Conservation (phyloP, 2,329 filamentous ascomycete genomes). For the Colletotrichum tropicale region DNA sequence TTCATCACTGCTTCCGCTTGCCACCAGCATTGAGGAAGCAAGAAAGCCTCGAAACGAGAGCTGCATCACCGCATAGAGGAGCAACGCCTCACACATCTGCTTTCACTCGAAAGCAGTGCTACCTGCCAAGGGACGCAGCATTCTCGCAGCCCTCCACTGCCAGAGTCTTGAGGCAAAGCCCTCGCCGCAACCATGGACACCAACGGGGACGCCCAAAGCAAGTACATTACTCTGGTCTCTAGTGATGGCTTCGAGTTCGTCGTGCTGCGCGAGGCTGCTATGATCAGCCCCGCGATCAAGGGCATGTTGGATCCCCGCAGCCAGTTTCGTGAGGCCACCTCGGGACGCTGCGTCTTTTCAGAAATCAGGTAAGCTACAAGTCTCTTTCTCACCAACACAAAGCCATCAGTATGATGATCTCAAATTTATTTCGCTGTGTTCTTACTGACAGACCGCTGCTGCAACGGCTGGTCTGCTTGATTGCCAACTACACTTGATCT, state of each 20-base stretch:
- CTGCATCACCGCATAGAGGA: background rate
- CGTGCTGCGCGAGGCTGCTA: conserved; percentile 72
- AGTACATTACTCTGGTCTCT: conserved; percentile 80
- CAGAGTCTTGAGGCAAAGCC: background rate
- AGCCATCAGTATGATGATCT: conserved; percentile 21
- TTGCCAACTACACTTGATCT: conserved; percentile 69
- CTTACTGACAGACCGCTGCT: conserved; percentile 50
- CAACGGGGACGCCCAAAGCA: conserved; percentile 41
- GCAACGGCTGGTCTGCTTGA: conserved; percentile 50
- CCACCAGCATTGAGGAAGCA: background rate
- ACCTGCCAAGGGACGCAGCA: background rate
- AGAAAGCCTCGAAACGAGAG: background rate
- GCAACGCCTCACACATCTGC: background rate
- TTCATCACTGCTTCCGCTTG: background rate
- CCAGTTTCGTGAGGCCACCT: conserved; percentile 68
- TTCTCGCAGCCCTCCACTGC: background rate
- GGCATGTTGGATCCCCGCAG: conserved; percentile 75
- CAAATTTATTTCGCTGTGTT: conserved; percentile 42
- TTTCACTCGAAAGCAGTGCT: background rate
- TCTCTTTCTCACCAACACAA: background rate
- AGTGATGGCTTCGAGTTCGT: conserved; percentile 80
- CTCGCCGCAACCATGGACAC: background rate
- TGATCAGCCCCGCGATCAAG: conserved; percentile 74
- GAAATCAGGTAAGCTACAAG: conserved; percentile 71
- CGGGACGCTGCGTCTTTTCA: conserved; percentile 69